phyloP scores from a whole-genome alignment of 176 grass and related monocot species.

The Oropetium thomaeum region DNA sequence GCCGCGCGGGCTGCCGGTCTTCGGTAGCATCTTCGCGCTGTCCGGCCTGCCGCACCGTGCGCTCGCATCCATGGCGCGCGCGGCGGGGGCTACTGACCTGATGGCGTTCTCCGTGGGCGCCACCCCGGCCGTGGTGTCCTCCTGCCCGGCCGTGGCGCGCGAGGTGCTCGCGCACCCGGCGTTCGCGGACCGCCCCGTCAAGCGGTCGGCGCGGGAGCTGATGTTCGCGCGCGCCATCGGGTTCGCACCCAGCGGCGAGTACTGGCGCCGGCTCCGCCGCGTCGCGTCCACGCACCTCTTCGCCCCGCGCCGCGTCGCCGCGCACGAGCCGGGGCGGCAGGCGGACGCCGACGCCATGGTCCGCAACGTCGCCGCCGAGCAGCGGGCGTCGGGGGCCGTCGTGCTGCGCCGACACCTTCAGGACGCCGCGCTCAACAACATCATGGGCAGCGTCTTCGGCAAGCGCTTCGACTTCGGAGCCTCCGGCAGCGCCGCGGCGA shows the following conservation, averaged over 20 bases:
- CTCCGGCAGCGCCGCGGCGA: not conserved
- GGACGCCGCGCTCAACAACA: conserved; percentile 70
- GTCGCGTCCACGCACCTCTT: conserved; percentile 77
- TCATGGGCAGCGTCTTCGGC: conserved; percentile 84
- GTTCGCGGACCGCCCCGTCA: conserved; percentile 56
- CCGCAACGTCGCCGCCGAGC: conserved; percentile 25
- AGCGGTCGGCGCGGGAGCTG: conserved; percentile 59
- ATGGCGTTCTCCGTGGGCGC: conserved; percentile 74
- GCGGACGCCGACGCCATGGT: conserved; percentile 54
- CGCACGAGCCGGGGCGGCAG: conserved; percentile 60
- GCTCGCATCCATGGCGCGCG: conserved; percentile 29
- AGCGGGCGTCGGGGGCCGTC: conserved; percentile 27
- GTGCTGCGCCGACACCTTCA: conserved; percentile 59
- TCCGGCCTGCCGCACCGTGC: conserved; percentile 53
- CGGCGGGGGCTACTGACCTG: conserved; percentile 24
- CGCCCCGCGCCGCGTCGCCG: conserved; percentile 58
- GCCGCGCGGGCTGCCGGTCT: conserved; percentile 51
- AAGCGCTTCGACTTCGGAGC: conserved; percentile 44
- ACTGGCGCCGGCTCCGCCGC: conserved; percentile 77
- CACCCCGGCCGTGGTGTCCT: conserved; percentile 54
- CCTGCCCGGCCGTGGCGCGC: conserved; percentile 30
- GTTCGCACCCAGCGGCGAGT: conserved; percentile 57
- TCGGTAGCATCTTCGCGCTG: conserved; percentile 63
- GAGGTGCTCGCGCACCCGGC: conserved; percentile 55
- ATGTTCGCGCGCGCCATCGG: conserved; percentile 75